A percentile compares a stretch with the other conserved stretches of the same genome.
phyloP scores from a whole-genome alignment of 768 basidiomycete species.

The Coprinopsis cinerea region DNA sequence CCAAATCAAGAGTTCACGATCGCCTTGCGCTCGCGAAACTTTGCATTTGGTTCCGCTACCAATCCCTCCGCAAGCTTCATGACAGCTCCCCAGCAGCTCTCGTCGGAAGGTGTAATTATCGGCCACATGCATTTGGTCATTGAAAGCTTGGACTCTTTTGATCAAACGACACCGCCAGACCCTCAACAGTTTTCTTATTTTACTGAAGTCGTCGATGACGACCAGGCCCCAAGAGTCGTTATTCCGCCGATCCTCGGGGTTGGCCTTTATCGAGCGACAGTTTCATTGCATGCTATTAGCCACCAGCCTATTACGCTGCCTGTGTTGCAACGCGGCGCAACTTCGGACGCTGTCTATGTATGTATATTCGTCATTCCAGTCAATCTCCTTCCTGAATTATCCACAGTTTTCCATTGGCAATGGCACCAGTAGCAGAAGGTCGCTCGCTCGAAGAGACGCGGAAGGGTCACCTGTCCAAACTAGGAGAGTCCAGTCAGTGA shows the following conservation, averaged over 20 bases:
- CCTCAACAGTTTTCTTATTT: not conserved
- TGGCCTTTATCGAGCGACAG: conserved; percentile 54
- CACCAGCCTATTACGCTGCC: conserved; percentile 54
- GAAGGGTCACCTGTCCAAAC: not conserved
- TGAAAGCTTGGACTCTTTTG: not conserved
- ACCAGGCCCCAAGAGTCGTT: no score
- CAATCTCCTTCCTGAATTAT: no score
- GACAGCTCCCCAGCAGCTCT: not conserved
- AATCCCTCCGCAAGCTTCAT: not conserved
- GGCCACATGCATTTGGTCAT: not conserved
- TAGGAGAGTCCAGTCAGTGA: not conserved
- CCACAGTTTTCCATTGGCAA: no score
- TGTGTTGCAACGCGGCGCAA: conserved; percentile 50
- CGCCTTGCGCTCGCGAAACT: not conserved
- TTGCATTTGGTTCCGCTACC: not conserved
- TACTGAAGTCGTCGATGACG: not conserved
- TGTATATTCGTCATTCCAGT: conserved; percentile 5
- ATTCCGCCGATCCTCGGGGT: conserved; percentile 34
- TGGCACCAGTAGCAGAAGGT: no score
- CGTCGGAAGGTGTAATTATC: not conserved
- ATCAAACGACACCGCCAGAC: not conserved
- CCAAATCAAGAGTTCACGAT: conserved; percentile 43
- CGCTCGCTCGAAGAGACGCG: no score
- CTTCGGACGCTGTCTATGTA: conserved; percentile 53
- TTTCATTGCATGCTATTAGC: conserved; percentile 51